phyloP scores from a whole-genome alignment of 2,329 filamentous ascomycete genomes.

The Clonostachys rhizophaga region DNA sequence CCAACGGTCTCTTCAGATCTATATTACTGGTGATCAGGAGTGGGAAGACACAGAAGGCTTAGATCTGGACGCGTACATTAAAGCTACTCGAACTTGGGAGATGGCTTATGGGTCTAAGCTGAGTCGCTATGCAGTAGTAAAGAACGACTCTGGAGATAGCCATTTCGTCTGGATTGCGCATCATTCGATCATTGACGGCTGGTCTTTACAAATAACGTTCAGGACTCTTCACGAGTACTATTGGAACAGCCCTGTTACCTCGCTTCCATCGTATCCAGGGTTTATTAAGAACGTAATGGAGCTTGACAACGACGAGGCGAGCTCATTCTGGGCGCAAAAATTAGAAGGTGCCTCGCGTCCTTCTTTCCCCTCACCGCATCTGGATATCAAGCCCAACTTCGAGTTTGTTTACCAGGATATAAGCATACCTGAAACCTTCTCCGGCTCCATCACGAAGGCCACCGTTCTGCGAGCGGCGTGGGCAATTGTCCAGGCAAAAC shows the following conservation, averaged over 20 bases:
- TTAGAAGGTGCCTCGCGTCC: neutral
- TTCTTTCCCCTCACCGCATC: neutral
- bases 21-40: slow-evolving; percentile 1
- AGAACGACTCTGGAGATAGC: neutral
- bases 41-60: neutral
- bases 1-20: slow-evolving; percentile 1
- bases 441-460: slow-evolving; percentile 8
- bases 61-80: neutral
- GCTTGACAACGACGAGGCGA: slow-evolving; percentile 5
- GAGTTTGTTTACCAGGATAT: neutral
- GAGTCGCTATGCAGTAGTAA: neutral
- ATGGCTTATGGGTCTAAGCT: neutral
- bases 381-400: neutral
- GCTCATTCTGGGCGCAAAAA: neutral
- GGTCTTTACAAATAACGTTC: neutral
- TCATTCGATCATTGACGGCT: slow-evolving; percentile 10
- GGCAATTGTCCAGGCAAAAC: slow-evolving; percentile 11
- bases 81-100: neutral
- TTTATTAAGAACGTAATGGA: slow-evolving; percentile 35
- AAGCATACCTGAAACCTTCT: neutral
- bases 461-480: slow-evolving; percentile 6
- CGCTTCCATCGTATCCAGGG: slow-evolving; percentile 21
- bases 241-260: neutral
- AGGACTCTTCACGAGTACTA: neutral
- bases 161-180: slow-evolving; percentile 8